Conservation (phyloP, 257 asterid species). For the Solanum chmielewskii region DNA sequence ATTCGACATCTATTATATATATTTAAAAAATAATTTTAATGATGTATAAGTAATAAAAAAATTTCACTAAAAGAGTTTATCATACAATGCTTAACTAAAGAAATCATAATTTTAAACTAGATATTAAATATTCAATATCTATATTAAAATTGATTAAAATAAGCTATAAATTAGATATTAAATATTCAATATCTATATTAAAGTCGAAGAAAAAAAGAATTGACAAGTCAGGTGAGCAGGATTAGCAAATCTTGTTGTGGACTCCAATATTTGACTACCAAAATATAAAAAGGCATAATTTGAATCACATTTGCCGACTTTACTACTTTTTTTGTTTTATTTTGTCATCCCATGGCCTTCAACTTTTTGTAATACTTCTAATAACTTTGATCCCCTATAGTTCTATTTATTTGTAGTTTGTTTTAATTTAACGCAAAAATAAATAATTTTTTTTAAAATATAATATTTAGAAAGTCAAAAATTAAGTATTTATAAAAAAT, state of each 20-base stretch:
- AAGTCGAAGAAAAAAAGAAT: neutral
- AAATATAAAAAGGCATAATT: neutral
- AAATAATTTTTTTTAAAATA: no score
- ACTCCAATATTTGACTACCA: neutral
- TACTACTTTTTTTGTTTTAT: neutral
- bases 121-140: no score
- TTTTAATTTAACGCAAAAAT: neutral
- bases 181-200: no score
- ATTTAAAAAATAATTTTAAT: no score
- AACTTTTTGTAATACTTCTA: neutral
- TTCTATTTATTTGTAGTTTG: neutral
- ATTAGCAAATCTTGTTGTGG: neutral
- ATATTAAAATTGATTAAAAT: rapidly evolving
- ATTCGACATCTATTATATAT: no score
- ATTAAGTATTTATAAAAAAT: no score
- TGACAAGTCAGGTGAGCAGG: neutral
- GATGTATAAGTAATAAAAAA: rapidly evolving
- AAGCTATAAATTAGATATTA: no score
- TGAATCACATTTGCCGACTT: neutral
- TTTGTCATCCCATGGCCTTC: neutral
- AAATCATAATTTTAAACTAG: no score
- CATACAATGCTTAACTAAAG: no score
- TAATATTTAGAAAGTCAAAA: no score
- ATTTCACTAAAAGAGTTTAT: rapidly evolving
- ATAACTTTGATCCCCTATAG: neutral